A percentile compares a stretch with the other conserved stretches of the same genome.
These are phyloP conservation scores for Chrysoporthe puriensis DNA, from an alignment of 2,329 filamentous ascomycete species.

Conservation along the genomic window DNA sequence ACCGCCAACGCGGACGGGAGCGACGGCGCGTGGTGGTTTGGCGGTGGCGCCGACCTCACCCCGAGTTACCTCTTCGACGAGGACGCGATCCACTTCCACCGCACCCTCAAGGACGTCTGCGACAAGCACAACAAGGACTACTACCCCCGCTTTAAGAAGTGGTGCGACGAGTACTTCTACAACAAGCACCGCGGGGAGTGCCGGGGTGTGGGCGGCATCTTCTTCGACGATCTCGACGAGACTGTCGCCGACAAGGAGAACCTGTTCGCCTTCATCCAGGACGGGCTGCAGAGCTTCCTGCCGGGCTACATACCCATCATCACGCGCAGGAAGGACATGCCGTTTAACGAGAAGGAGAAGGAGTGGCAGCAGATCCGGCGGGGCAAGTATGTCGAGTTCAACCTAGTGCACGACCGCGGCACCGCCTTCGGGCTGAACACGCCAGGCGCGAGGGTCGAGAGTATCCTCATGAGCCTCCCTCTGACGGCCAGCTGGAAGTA, in stretches of 20 bases:
- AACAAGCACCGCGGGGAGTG: slow-evolving; percentile 88
- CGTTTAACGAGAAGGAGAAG: slow-evolving; percentile 83
- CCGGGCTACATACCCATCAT: slow-evolving; percentile 92
- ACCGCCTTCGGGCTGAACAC: slow-evolving; percentile 94
- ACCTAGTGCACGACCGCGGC: slow-evolving; percentile 93
- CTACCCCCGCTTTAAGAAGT: slow-evolving; percentile 94
- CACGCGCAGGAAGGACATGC: slow-evolving; percentile 86
- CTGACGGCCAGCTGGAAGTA: slow-evolving; percentile 94
- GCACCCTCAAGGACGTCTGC: slow-evolving; percentile 87
- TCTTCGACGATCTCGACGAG: slow-evolving; percentile 96
- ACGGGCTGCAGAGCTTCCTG: slow-evolving; percentile 83
- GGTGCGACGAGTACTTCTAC: slow-evolving; percentile 97
- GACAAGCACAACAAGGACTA: slow-evolving; percentile 91
- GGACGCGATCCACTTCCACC: slow-evolving; percentile 96
- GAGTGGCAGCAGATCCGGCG: slow-evolving; percentile 94
- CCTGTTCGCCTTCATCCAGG: slow-evolving; percentile 85
- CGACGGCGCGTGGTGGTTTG: slow-evolving; percentile 95
- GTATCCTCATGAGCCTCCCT: slow-evolving; percentile 95
- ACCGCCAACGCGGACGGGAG: slow-evolving; percentile 83
- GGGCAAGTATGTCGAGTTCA: slow-evolving; percentile 98
- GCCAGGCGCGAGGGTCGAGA: slow-evolving; percentile 88
- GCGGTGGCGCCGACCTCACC: slow-evolving; percentile 91
- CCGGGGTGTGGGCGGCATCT: slow-evolving; percentile 91
- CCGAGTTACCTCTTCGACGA: slow-evolving; percentile 95
- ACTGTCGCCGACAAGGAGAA: slow-evolving; percentile 85